Evolutionary conservation across 2,329 filamentous ascomycete genomes (phyloP).

Genomic region (Colletotrichum somersetense): DNA sequence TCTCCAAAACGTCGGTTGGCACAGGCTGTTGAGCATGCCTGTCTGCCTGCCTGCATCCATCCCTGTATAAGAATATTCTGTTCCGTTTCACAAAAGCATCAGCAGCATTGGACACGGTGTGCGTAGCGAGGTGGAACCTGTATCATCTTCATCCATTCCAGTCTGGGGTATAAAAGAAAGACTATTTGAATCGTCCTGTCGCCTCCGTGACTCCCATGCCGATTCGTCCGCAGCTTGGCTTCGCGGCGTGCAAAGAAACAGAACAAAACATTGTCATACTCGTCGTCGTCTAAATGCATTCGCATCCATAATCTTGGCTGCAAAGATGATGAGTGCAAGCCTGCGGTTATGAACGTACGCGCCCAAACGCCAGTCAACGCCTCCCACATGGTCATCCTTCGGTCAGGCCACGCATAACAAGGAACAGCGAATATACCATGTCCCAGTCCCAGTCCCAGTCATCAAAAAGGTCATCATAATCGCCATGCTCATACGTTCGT

Average conservation of each 20-base stretch:
- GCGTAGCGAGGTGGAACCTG: neutral
- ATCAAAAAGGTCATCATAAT: neutral
- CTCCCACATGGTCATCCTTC: neutral
- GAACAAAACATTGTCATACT: conserved; percentile 14
- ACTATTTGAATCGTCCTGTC: conserved; percentile 28
- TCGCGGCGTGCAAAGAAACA: conserved; percentile 10
- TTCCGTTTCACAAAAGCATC: neutral
- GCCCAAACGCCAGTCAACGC: conserved; percentile 19
- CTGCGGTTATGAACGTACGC: conserved; percentile 12
- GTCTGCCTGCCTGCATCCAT: neutral
- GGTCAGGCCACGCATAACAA: neutral
- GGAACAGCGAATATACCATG: neutral
- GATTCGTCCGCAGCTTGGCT: neutral
- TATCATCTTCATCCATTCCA: conserved; percentile 33
- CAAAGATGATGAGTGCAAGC: conserved; percentile 11
- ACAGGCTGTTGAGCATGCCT: neutral
- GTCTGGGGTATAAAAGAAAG: conserved; percentile 40
- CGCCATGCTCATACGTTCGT: conserved; percentile 26
- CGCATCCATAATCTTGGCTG: conserved; percentile 1
- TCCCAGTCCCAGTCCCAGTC: neutral
- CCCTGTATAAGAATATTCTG: conserved; percentile 5
- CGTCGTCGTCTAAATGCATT: conserved; percentile 16
- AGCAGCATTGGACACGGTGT: conserved; percentile 11
- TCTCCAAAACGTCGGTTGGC: neutral
- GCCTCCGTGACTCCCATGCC: conserved; percentile 5